Evolutionary conservation across 2,329 filamentous ascomycete genomes (phyloP).

Genomic region (Trichophyton rubrum): DNA sequence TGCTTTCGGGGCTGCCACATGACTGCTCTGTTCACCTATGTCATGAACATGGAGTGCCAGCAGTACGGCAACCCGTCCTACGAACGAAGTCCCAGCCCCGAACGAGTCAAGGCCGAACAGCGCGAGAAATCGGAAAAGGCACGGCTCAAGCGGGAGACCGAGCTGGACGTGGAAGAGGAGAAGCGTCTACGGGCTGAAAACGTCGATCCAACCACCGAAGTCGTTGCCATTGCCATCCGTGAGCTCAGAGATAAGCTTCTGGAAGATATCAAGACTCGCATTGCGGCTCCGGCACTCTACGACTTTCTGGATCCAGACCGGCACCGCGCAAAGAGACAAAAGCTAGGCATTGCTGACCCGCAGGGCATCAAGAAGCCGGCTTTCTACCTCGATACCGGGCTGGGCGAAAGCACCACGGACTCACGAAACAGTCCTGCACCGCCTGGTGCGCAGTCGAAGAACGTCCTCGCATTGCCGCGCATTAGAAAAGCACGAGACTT

Average conservation of each 20-base stretch:
- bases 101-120: slow-evolving; percentile 33
- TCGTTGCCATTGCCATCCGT: slow-evolving; percentile 61
- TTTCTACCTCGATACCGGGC: slow-evolving; percentile 44
- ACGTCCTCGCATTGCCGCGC: slow-evolving; percentile 54
- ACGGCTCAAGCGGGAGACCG: slow-evolving; percentile 57
- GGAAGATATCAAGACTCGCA: slow-evolving; percentile 74
- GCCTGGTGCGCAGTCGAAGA: slow-evolving; percentile 34
- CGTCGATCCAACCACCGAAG: slow-evolving; percentile 79
- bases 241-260: slow-evolving; percentile 81
- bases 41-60: slow-evolving; percentile 80
- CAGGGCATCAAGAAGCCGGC: slow-evolving; percentile 46
- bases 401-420: slow-evolving; percentile 41
- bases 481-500: slow-evolving; percentile 55
- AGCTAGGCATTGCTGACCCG: slow-evolving; percentile 62
- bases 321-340: slow-evolving; percentile 65
- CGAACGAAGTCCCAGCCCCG: slow-evolving; percentile 38
- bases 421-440: slow-evolving; percentile 39
- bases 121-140: slow-evolving; percentile 54
- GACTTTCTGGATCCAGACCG: slow-evolving; percentile 72
- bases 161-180: slow-evolving; percentile 75
- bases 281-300: slow-evolving; percentile 68
- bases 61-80: slow-evolving; percentile 54
- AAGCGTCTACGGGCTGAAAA: slow-evolving; percentile 77
- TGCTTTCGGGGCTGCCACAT: slow-evolving; percentile 70
- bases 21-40: slow-evolving; percentile 79